Conservation (phyloP, 176 grass and related monocot species). For the Carex myosuroides region DNA sequence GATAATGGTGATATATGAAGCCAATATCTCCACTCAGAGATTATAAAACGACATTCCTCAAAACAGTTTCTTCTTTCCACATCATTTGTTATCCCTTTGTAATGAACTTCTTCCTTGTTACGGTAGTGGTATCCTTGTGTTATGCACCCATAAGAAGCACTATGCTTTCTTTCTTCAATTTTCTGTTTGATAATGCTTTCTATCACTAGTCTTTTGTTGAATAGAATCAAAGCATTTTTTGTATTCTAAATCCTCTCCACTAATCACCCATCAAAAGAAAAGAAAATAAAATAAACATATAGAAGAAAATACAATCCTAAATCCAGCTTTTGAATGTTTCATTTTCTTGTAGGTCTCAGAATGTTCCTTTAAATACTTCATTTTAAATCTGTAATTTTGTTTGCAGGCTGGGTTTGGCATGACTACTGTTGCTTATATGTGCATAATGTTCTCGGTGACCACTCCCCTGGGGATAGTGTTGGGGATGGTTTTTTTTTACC, state of each 20-base stretch:
- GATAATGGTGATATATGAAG: background rate
- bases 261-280: background rate
- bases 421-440: constrained; percentile 81
- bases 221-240: background rate
- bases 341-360: background rate
- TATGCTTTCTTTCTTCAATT: background rate
- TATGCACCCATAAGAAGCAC: constrained; percentile 5
- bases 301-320: background rate
- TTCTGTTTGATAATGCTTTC: background rate
- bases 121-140: constrained; percentile 8
- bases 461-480: constrained; percentile 83
- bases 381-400: constrained; percentile 14
- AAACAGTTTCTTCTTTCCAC: background rate
- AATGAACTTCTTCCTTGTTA: background rate
- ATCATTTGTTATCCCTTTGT: background rate
- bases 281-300: background rate
- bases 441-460: constrained; percentile 93
- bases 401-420: constrained; percentile 86
- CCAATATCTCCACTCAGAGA: constrained; percentile 1
- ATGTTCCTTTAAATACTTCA: background rate
- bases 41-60: background rate
- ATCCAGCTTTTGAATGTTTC: background rate
- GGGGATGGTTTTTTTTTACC: constrained; percentile 79
- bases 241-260: background rate
- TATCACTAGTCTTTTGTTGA: background rate